Conservation (phyloP, 2,329 filamentous ascomycete species). For the Paraconiothyrium sp. region DNA sequence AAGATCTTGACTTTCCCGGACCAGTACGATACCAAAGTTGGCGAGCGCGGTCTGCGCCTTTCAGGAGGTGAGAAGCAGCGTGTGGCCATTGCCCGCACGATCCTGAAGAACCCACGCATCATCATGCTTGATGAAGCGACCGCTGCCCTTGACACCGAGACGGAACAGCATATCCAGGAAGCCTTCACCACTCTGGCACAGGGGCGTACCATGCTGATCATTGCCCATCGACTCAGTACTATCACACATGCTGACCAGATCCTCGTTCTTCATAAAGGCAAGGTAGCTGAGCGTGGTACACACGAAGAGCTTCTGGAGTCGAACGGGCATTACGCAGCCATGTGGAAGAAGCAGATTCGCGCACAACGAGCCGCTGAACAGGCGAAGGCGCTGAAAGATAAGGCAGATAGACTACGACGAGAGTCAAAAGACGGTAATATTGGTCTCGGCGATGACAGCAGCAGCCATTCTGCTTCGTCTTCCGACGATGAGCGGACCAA, state of each 20-base stretch:
- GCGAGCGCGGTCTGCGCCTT: slow-evolving; percentile 84
- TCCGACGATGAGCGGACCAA: slow-evolving; percentile 45
- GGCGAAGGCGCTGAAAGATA: slow-evolving; percentile 59
- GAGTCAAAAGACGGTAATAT: slow-evolving; percentile 57
- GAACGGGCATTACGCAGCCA: slow-evolving; percentile 57
- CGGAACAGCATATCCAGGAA: slow-evolving; percentile 90
- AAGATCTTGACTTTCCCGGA: slow-evolving; percentile 90
- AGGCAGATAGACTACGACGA: slow-evolving; percentile 58
- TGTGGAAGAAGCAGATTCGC: slow-evolving; percentile 64
- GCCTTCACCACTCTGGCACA: slow-evolving; percentile 82
- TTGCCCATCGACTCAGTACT: slow-evolving; percentile 75
- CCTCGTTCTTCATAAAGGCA: slow-evolving; percentile 63
- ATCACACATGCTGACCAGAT: slow-evolving; percentile 66
- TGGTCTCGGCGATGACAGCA: slow-evolving; percentile 49
- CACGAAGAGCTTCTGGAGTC: slow-evolving; percentile 61
- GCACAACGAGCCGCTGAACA: slow-evolving; percentile 61
- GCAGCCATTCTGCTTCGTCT: slow-evolving; percentile 45
- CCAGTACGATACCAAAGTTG: slow-evolving; percentile 87
- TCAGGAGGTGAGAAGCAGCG: slow-evolving; percentile 94
- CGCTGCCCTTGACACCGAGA: slow-evolving; percentile 88
- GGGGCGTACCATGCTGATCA: slow-evolving; percentile 92
- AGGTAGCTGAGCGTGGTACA: slow-evolving; percentile 61
- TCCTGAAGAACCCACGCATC: slow-evolving; percentile 89
- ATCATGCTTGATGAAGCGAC: slow-evolving; percentile 95
- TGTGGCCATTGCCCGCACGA: slow-evolving; percentile 91